Evolutionary conservation across 2,329 filamentous ascomycete species (phyloP).

Genomic region (Hymenoscyphus scutula): DNA sequence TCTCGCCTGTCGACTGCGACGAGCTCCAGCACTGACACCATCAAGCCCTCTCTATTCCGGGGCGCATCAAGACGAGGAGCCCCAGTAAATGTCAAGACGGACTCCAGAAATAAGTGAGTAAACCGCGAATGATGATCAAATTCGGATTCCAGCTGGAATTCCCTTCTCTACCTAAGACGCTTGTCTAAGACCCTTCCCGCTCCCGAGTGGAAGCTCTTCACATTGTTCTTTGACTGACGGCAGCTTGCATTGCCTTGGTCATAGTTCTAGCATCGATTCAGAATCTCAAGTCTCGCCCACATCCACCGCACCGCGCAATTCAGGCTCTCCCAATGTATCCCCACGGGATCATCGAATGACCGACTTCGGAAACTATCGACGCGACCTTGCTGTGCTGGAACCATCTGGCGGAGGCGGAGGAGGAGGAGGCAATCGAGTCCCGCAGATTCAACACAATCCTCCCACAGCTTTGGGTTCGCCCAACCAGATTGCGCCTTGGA

Average conservation of each 20-base stretch:
- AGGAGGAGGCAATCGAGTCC: constrained; percentile 41
- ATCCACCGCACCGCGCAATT: constrained; percentile 28
- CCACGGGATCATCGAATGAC: constrained; percentile 36
- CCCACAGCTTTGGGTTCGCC: constrained; percentile 52
- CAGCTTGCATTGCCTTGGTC: constrained; percentile 32
- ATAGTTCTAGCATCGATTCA: constrained; percentile 31
- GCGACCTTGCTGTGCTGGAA: constrained; percentile 68
- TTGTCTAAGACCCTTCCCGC: constrained; percentile 16
- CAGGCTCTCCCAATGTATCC: constrained; percentile 35
- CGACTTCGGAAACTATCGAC: constrained; percentile 68
- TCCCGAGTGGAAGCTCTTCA: constrained; percentile 25
- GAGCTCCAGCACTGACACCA: constrained; percentile 65
- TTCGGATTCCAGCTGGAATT: constrained; percentile 12
- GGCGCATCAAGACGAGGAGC: constrained; percentile 32
- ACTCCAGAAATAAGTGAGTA: constrained; percentile 44
- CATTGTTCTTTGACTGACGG: constrained; percentile 37
- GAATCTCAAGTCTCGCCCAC: constrained; percentile 37
- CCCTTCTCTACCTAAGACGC: constrained; percentile 16
- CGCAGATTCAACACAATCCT: constrained; percentile 58
- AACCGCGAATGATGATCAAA: constrained; percentile 20
- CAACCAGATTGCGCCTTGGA: constrained; percentile 54
- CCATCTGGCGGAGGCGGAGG: constrained; percentile 48
- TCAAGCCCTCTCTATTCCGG: constrained; percentile 43
- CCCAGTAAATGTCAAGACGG: constrained; percentile 54
- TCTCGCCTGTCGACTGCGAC: constrained; percentile 62